phyloP scores from a whole-genome alignment of 768 basidiomycete genomes.

The Cyathus striatus region DNA sequence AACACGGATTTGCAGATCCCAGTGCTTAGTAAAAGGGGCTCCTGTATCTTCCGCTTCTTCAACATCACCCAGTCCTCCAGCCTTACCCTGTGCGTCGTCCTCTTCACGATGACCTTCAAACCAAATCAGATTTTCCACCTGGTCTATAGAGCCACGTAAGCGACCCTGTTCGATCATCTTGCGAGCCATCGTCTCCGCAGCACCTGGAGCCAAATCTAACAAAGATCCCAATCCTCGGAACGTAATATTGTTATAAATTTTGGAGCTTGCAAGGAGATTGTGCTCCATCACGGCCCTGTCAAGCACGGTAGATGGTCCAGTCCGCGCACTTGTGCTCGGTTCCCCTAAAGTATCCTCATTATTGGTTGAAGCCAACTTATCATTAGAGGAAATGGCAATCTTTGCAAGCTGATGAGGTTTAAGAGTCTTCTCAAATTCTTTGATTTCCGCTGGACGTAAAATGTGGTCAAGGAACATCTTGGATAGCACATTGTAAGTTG shows the following conservation, averaged over 20 bases:
- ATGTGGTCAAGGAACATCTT: constrained; percentile 99
- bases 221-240: constrained; percentile 90
- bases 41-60: constrained; percentile 86
- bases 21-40: constrained; percentile 86
- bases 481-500: constrained; percentile 84
- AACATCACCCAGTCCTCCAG: constrained; percentile 87
- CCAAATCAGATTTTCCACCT: constrained; percentile 91
- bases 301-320: constrained; percentile 91
- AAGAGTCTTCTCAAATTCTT: constrained; percentile 82
- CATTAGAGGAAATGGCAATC: constrained; percentile 79
- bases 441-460: constrained; percentile 82
- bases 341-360: constrained; percentile 54
- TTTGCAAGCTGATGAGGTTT: constrained; percentile 94
- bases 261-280: constrained; percentile 93
- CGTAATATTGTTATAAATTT: constrained; percentile 97
- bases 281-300: constrained; percentile 99
- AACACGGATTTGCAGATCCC: constrained; percentile 91
- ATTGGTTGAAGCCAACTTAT: constrained; percentile 65
- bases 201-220: constrained; percentile 84
- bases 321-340: constrained; percentile 65
- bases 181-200: constrained; percentile 95
- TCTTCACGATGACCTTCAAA: constrained; percentile 87
- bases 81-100: constrained; percentile 90
- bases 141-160: constrained; percentile 89
- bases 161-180: constrained; percentile 99